Evolutionary conservation across 2,329 filamentous ascomycete genomes (phyloP).

Genomic region (Colletotrichum lupini): DNA sequence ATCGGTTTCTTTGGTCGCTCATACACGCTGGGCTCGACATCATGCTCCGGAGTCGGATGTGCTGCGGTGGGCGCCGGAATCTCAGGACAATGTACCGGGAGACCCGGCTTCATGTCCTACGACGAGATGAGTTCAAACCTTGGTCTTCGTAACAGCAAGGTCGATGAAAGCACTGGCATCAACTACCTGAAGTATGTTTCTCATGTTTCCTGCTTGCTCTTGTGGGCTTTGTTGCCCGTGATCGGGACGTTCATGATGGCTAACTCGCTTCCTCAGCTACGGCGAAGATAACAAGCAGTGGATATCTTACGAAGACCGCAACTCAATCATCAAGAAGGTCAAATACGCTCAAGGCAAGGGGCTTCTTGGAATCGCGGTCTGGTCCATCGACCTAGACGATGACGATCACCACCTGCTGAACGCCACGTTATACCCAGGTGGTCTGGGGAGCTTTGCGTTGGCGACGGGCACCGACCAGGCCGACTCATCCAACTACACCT

Average conservation of each 20-base stretch:
- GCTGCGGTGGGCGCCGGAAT: background rate
- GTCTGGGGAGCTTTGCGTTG: background rate
- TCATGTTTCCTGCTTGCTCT: background rate
- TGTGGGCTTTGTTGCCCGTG: background rate
- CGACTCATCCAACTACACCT: constrained; percentile 3
- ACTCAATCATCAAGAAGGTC: constrained; percentile 30
- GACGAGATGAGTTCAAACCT: background rate
- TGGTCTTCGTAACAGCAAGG: background rate
- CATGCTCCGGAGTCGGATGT: background rate
- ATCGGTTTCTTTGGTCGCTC: background rate
- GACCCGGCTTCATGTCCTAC: background rate
- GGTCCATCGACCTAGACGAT: constrained; percentile 29
- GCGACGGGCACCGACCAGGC: background rate
- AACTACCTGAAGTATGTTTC: background rate
- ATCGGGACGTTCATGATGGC: background rate
- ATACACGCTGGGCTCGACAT: background rate
- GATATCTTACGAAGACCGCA: constrained; percentile 35
- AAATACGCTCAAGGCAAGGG: constrained; percentile 25
- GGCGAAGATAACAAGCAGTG: background rate
- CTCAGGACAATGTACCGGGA: background rate
- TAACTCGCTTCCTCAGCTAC: background rate
- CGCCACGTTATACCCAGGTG: constrained; percentile 2
- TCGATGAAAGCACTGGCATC: background rate
- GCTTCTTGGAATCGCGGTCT: constrained; percentile 28
- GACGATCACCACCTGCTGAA: constrained; percentile 2